These are phyloP conservation scores for Paraphaeosphaeria sporulosa DNA, from an alignment of 2,329 filamentous ascomycete genomes.

Conservation along the genomic window DNA sequence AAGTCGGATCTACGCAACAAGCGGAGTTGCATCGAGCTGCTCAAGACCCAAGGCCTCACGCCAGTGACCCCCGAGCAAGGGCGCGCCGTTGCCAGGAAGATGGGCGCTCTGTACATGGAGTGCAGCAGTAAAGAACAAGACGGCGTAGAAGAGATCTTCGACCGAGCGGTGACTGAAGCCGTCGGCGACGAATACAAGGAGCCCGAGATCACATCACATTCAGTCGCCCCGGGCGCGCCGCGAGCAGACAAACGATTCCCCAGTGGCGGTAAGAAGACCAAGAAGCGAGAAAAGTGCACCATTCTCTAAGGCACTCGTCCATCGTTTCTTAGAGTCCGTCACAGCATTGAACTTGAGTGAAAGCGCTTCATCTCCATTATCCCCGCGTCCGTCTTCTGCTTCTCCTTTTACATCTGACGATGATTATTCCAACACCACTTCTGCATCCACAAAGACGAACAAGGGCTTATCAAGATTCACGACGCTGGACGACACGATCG, in stretches of 20 bases:
- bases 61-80: slow-evolving; percentile 94
- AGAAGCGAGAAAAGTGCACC: slow-evolving; percentile 50
- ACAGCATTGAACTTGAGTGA: slow-evolving; percentile 11
- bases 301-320: slow-evolving; percentile 42
- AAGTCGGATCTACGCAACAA: slow-evolving; percentile 97
- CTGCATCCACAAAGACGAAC: slow-evolving; percentile 15
- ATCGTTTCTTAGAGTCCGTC: slow-evolving; percentile 27
- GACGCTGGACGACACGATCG: slow-evolving; percentile 51
- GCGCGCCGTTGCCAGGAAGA: slow-evolving; percentile 84
- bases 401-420: background rate
- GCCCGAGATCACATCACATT: slow-evolving; percentile 29
- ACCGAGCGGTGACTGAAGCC: slow-evolving; percentile 86
- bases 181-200: slow-evolving; percentile 71
- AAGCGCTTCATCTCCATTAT: slow-evolving; percentile 14
- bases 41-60: slow-evolving; percentile 96
- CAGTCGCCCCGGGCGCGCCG: slow-evolving; percentile 23
- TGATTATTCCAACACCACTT: slow-evolving; percentile 8
- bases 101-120: slow-evolving; percentile 96
- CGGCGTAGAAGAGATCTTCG: slow-evolving; percentile 96
- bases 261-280: slow-evolving; percentile 44
- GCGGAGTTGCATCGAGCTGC: slow-evolving; percentile 96
- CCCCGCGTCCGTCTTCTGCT: slow-evolving; percentile 3
- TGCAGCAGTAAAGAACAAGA: slow-evolving; percentile 98
- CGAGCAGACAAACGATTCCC: slow-evolving; percentile 23
- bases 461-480: slow-evolving; percentile 44